Evolutionary conservation across 768 basidiomycete genomes (phyloP).

Genomic region (Psilocybe cyanescens): DNA sequence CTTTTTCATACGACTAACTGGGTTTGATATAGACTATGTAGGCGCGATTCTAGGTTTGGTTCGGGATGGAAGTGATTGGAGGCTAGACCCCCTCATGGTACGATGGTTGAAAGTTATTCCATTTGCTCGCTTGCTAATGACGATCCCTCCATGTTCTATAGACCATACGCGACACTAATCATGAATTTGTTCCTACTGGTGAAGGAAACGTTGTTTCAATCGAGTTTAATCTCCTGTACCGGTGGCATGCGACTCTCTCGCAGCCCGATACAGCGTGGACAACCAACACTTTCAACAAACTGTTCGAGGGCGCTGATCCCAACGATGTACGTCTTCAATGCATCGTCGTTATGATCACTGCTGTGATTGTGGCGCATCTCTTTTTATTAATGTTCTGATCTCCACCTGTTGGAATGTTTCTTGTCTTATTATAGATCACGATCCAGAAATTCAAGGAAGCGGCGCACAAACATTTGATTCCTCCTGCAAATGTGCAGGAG

Average conservation of each 20-base stretch:
- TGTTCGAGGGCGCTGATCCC: constrained; percentile 46
- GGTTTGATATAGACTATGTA: constrained; percentile 58
- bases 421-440: constrained; percentile 30
- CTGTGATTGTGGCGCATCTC: neutral
- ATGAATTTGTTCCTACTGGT: constrained; percentile 62
- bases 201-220: constrained; percentile 77
- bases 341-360: neutral
- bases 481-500: constrained; percentile 38
- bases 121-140: neutral
- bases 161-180: constrained; percentile 53
- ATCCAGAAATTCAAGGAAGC: constrained; percentile 40
- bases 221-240: constrained; percentile 71
- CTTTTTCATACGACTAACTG: neutral
- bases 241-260: constrained; percentile 72
- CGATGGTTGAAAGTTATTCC: constrained; percentile 7
- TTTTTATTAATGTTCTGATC: neutral
- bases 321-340: constrained; percentile 33
- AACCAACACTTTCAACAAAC: constrained; percentile 42
- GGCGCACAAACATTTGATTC: constrained; percentile 29
- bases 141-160: constrained; percentile 24
- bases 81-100: constrained; percentile 70
- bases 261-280: constrained; percentile 57
- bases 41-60: constrained; percentile 73
- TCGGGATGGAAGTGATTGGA: constrained; percentile 67
- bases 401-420: neutral